Base-by-base conservation (phyloP, 805 yeast species). In the Nakazawaea molendinolei region DNA sequence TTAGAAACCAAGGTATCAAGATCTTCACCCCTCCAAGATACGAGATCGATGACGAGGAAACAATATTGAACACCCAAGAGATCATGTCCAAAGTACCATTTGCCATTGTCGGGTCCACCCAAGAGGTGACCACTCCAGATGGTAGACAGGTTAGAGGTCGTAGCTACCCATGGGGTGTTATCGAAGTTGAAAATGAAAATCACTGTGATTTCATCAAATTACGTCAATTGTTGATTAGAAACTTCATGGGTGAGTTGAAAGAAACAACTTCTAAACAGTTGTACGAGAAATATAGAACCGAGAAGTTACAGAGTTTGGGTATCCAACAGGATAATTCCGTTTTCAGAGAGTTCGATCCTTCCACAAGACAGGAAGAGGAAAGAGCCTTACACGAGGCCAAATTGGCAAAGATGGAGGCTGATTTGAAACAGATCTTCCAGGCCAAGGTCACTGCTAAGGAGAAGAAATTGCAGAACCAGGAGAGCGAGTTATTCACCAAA, bases 391-490 rank as follows among this genome's bases (percentile, higher is more conserved):
- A 92, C 58, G 96, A 86, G 64, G 95, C 95, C 44, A 87, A 90
- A 56, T 71, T 92, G 51, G 82, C 89, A 40, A 86, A 86, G 67
- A 76, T 92, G 81, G 97, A 92, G 66, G 75, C 86, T 27, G 97
- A 92, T 63, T 87, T 92, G 97, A 89, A 90, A 66, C 71, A 79
- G 19, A 95, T 92, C 38, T 92, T 92, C 77, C 95, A 89, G 65
- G 92, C 85, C 55, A 92, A 92, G 67, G 98, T 92, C 22, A 68
- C 82, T 41, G 96, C 89, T 63, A 94, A 92, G 77, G 99, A 92
- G 63, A 86, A 87, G 73, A 90, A 90, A 67, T 74, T 92, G 55
- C 95, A 89, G 66, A 85, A 86, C 64, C 86, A 95, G 31, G 98
- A 92, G 67, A 92, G 95, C 40, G 99, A 92, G 61, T 74, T 92